These are phyloP conservation scores for Pluteus cervinus DNA, from an alignment of 768 basidiomycete species.

Conservation along the genomic window DNA sequence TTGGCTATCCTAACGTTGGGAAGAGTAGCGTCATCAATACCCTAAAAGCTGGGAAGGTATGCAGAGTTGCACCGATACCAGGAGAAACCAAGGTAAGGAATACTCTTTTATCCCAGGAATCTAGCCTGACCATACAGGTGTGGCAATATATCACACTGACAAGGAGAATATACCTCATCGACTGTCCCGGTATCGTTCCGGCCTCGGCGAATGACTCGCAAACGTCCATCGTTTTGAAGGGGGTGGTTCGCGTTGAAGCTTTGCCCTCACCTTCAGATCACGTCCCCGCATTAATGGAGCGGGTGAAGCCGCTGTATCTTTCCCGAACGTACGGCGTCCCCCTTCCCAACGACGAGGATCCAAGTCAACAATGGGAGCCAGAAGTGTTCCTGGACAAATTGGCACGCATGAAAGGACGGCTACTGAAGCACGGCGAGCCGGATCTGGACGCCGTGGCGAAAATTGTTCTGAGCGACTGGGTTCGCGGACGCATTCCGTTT, in stretches of 20 bases:
- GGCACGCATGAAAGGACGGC: slow-evolving; percentile 85
- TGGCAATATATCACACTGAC: slow-evolving; percentile 99
- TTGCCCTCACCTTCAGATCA: slow-evolving; percentile 90
- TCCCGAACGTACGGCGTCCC: slow-evolving; percentile 77
- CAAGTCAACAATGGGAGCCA: slow-evolving; percentile 53
- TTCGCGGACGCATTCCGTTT: slow-evolving; percentile 93
- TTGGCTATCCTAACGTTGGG: slow-evolving; percentile 98
- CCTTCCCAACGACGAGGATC: slow-evolving; percentile 51
- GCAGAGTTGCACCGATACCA: slow-evolving; percentile 92
- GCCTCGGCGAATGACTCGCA: slow-evolving; percentile 88
- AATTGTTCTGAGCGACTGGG: slow-evolving; percentile 95
- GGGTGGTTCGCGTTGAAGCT: slow-evolving; percentile 94
- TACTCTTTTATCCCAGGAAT: slow-evolving; percentile 1
- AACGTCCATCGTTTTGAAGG: slow-evolving; percentile 90
- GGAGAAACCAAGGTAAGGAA: slow-evolving; percentile 85
- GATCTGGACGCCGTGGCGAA: slow-evolving; percentile 90
- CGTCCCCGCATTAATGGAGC: slow-evolving; percentile 78
- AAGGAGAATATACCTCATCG: slow-evolving; percentile 94
- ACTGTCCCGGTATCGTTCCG: slow-evolving; percentile 97
- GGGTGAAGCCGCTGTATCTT: slow-evolving; percentile 91
- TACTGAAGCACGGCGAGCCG: slow-evolving; percentile 92
- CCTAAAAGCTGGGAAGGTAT: slow-evolving; percentile 96
- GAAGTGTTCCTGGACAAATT: slow-evolving; percentile 80
- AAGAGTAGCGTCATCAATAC: slow-evolving; percentile 99
- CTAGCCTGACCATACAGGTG: slow-evolving; percentile 37